Conservation (phyloP, 1,284 basidiomycete genomes). For the Omphalotus olearius region DNA sequence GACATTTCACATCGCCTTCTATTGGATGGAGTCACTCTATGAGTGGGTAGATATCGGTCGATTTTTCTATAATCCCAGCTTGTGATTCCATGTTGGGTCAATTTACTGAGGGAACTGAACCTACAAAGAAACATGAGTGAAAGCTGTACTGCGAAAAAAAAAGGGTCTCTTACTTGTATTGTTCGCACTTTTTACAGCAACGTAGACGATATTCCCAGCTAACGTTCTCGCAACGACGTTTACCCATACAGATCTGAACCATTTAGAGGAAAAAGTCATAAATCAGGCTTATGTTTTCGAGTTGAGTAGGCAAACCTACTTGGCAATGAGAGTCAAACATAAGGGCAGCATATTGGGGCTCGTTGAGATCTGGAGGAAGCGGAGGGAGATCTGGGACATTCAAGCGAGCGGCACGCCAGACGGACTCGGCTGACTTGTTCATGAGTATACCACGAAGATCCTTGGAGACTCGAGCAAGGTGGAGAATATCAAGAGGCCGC, state of each 20-base stretch:
- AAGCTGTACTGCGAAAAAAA: neutral
- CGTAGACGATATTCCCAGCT: slow-evolving; percentile 3
- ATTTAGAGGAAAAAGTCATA: neutral
- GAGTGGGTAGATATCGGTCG: too few species aligned
- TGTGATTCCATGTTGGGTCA: too few species aligned
- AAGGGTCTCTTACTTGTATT: neutral
- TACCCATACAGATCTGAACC: slow-evolving; percentile 10
- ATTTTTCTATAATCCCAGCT: too few species aligned
- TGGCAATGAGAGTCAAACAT: slow-evolving; percentile 25
- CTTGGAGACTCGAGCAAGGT: slow-evolving; percentile 23
- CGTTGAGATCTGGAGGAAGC: slow-evolving; percentile 25
- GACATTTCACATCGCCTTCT: neutral
- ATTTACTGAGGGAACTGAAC: neutral
- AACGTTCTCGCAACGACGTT: slow-evolving; percentile 2
- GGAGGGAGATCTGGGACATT: slow-evolving; percentile 23
- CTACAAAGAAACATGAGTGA: neutral
- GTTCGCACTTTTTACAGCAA: slow-evolving; percentile 1
- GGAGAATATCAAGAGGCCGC: slow-evolving; percentile 23
- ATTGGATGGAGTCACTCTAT: neutral
- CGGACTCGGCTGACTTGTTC: slow-evolving; percentile 18
- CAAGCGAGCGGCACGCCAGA: slow-evolving; percentile 23
- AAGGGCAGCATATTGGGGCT: slow-evolving; percentile 27
- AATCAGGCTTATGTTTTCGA: neutral
- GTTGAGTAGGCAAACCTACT: slow-evolving; percentile 20
- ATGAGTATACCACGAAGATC: slow-evolving; percentile 21